These are phyloP conservation scores for Gossypium mustelinum DNA, from an alignment of 345 rosid genomes.

Conservation along the genomic window DNA sequence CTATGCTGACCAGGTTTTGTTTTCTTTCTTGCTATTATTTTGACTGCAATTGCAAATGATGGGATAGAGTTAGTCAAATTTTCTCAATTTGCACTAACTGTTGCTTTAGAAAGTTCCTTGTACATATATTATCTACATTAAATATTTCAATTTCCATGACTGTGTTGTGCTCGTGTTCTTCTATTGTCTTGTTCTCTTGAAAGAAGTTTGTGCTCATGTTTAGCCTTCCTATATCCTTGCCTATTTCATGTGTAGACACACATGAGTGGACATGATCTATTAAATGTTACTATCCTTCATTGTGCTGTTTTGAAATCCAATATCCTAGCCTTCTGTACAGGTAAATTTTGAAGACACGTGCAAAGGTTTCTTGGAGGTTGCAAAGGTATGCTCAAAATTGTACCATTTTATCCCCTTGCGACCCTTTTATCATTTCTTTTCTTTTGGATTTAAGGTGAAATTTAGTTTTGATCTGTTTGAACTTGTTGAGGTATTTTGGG, in stretches of 20 bases:
- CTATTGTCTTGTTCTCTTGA: neutral
- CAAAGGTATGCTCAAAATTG: slow-evolving; percentile 54
- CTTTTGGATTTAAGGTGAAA: neutral
- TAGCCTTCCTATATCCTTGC: neutral
- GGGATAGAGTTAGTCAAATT: neutral
- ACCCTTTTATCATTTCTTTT: neutral
- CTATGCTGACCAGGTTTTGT: slow-evolving; percentile 88
- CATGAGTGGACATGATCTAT: neutral
- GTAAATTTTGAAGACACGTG: slow-evolving; percentile 98
- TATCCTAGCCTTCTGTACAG: slow-evolving; percentile 33
- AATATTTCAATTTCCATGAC: neutral
- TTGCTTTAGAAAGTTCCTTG: neutral
- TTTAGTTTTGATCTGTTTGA: neutral
- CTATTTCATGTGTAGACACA: neutral
- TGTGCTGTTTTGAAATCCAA: slow-evolving; percentile 12
- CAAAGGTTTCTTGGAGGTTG: slow-evolving; percentile 97
- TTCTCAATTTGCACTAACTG: neutral
- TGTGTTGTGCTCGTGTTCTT: neutral
- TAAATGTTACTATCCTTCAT: neutral
- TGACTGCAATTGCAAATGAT: neutral
- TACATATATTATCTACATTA: neutral
- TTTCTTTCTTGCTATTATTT: slow-evolving; percentile 10
- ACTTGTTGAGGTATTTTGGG: neutral
- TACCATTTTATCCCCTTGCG: neutral
- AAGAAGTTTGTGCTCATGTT: neutral